Conservation (phyloP, 1,284 basidiomycete species). For the Tilletia caries region DNA sequence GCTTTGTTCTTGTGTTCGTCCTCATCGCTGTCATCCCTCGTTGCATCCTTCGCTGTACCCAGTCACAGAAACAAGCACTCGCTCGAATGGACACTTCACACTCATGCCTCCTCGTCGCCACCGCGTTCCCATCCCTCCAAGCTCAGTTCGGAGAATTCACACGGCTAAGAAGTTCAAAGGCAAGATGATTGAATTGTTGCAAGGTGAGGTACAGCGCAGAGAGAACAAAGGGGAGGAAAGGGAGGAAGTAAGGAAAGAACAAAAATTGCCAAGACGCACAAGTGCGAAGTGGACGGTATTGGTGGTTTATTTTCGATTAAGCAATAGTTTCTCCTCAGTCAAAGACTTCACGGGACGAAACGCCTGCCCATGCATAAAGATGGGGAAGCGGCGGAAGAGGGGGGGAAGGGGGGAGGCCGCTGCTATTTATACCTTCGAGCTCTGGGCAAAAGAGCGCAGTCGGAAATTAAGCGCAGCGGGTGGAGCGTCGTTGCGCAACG, state of each 20-base stretch:
- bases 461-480: not conserved
- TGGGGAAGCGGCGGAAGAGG: not conserved
- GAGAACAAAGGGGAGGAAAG: not conserved
- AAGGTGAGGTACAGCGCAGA: not conserved
- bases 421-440: not conserved
- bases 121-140: too few species aligned
- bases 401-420: not conserved
- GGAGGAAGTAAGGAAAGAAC: not conserved
- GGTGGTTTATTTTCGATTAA: constrained; percentile 16
- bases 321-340: constrained; percentile 15
- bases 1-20: not conserved
- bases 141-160: too few species aligned
- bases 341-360: constrained; percentile 13
- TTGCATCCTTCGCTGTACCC: not conserved
- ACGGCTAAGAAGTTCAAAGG: too few species aligned
- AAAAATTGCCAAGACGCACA: constrained; percentile 16
- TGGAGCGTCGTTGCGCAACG: constrained; percentile 8
- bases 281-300: constrained; percentile 13
- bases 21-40: not conserved
- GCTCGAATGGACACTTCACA: too few species aligned
- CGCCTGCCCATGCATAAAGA: constrained; percentile 14
- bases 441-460: not conserved
- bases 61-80: too few species aligned
- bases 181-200: too few species aligned
- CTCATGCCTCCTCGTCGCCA: too few species aligned